Conservation (phyloP, 1,284 basidiomycete species). For the Marasmius oreades region DNA sequence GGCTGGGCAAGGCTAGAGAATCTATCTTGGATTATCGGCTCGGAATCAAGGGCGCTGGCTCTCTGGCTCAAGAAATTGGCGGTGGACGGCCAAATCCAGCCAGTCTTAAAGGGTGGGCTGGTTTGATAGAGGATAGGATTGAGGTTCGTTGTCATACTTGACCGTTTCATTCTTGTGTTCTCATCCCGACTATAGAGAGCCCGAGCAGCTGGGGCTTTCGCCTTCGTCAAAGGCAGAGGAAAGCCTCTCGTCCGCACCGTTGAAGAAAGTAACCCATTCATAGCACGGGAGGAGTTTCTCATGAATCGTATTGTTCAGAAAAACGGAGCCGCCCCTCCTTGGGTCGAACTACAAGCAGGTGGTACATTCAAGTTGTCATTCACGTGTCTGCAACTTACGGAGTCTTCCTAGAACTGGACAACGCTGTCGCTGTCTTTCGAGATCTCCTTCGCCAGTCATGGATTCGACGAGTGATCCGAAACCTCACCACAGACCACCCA, state of each 20-base stretch:
- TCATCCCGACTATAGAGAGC: constrained; percentile 48
- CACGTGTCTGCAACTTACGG: neutral
- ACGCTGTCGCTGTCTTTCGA: constrained; percentile 60
- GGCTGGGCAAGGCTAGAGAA: constrained; percentile 67
- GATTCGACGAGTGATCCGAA: constrained; percentile 62
- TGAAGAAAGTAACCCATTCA: constrained; percentile 80
- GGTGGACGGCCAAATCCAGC: constrained; percentile 48
- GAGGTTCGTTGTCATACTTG: constrained; percentile 42
- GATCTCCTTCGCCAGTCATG: constrained; percentile 60
- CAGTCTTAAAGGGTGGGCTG: constrained; percentile 72
- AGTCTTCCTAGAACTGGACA: constrained; percentile 30
- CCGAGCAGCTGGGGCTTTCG: constrained; percentile 66
- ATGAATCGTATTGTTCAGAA: constrained; percentile 88
- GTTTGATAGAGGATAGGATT: constrained; percentile 77
- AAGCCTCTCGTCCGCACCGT: constrained; percentile 58
- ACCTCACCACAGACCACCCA: constrained; percentile 48
- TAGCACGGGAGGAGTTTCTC: constrained; percentile 74
- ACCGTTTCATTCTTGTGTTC: constrained; percentile 1
- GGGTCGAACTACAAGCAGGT: constrained; percentile 85
- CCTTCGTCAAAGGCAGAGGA: constrained; percentile 71
- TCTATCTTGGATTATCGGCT: constrained; percentile 74
- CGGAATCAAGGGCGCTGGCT: constrained; percentile 38
- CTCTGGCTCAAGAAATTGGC: constrained; percentile 16
- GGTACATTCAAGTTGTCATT: constrained; percentile 16
- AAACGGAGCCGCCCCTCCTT: constrained; percentile 85